Base-by-base conservation (phyloP, 75 land plant species). In the Azolla pinnata region DNA sequence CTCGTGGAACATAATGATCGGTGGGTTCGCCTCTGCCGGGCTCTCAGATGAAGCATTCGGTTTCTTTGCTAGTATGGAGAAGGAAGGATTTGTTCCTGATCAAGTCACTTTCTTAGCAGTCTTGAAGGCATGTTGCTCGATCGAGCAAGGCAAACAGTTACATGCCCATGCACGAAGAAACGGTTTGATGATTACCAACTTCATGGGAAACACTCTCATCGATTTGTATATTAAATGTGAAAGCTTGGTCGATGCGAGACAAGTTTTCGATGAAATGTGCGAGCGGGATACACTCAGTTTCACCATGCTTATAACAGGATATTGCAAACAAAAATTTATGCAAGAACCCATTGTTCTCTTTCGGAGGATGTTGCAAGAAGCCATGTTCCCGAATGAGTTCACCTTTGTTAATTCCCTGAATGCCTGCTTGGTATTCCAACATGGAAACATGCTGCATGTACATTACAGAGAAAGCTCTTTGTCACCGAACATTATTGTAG, bases 281-380 rank as follows among this genome's bases (percentile, higher is more conserved):
- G 71, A 78, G 4, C 50, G 67, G 40, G 83, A 85, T 57, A 38
- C 72, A 24, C 74, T 88, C 16, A 74, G 86, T 10, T 88, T 89
- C 86, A 88, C 79, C 67, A 78, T 87, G 32, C 69, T 88, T 70
- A 75, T 85, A 23, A 62, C 69, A 38, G 95, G 79, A 1, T 83
- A 80, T 72, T 75, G 86, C 16, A 55, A 78, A 14, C 76, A 83
- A 54, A 90, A 81, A 21, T 66, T 45, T 32, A 79, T 63, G 29
- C 44, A 64, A 53, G 80, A 83, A 54, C 80, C 91, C n/a, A 31
- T 81, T 5, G 44, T 61, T 23, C 30, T 68, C 38, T 81, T 81
- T 62, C 64, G 73, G 24, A 45, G 57, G 26, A 87, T 87, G 91
- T 59, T 58, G 30, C 49, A 45, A 28, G 67, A 27, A 56, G 63